These are phyloP conservation scores for Pleurotus sapidus DNA, from an alignment of 768 basidiomycete genomes.

Conservation along the genomic window DNA sequence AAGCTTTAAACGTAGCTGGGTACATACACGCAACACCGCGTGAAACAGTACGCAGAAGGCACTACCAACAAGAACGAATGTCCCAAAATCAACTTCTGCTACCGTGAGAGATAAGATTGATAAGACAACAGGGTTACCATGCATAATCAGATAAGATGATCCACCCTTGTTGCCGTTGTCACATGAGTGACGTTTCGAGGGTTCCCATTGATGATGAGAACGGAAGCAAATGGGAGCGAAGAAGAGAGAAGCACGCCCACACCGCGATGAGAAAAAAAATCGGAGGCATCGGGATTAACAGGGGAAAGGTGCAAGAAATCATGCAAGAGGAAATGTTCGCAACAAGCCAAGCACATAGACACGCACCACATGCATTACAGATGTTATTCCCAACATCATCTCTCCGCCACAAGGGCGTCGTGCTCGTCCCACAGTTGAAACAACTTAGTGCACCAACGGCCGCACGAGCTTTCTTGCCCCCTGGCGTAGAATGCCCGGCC, in stretches of 20 bases:
- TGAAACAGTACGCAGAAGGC: constrained; percentile 9
- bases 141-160: constrained; percentile 6
- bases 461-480: constrained; percentile 31
- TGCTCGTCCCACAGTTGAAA: constrained; percentile 86
- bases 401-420: constrained; percentile 87
- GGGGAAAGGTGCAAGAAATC: constrained; percentile 7
- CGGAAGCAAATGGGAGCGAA: constrained; percentile 3
- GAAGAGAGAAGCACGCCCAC: constrained; percentile 5
- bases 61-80: constrained; percentile 2
- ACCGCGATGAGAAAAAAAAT: neutral
- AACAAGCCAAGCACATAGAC: constrained; percentile 1
- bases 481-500: constrained; percentile 26
- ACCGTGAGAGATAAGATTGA: constrained; percentile 12
- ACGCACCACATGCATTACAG: constrained; percentile 93
- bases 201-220: constrained; percentile 3
- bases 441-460: constrained; percentile 77
- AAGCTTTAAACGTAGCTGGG: constrained; percentile 4
- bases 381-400: constrained; percentile 92
- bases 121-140: constrained; percentile 2
- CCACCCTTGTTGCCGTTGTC: constrained; percentile 7
- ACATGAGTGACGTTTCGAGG: neutral
- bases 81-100: constrained; percentile 5
- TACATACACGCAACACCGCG: neutral
- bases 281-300: neutral
- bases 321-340: neutral